These are phyloP conservation scores for Mycosphaerella arachidis DNA, from an alignment of 2,329 filamentous ascomycete species.

Conservation along the genomic window DNA sequence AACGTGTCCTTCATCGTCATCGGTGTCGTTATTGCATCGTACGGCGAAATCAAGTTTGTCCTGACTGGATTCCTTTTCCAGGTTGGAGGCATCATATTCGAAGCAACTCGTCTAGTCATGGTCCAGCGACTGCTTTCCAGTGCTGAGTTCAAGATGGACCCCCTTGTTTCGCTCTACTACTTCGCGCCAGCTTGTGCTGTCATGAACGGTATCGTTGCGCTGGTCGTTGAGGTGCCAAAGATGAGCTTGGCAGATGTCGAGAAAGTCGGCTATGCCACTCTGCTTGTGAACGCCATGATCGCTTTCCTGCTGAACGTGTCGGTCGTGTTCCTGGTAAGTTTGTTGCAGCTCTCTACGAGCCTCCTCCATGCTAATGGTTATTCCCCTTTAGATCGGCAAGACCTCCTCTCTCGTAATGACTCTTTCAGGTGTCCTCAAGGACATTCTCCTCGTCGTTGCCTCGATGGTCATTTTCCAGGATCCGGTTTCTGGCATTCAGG, in stretches of 20 bases:
- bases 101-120: constrained; percentile 78
- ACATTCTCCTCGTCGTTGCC: constrained; percentile 73
- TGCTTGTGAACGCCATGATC: constrained; percentile 70
- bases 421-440: constrained; percentile 82
- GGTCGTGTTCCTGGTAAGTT: constrained; percentile 75
- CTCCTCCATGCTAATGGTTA: not conserved
- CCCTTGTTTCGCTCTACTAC: constrained; percentile 83
- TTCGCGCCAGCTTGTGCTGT: constrained; percentile 78
- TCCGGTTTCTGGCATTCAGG: constrained; percentile 68
- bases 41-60: constrained; percentile 93
- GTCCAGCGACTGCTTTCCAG: constrained; percentile 78
- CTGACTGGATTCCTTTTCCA: constrained; percentile 75
- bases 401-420: constrained; percentile 82
- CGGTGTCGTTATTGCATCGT: constrained; percentile 88
- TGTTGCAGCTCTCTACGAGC: not conserved
- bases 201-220: constrained; percentile 72
- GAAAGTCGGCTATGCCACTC: constrained; percentile 66
- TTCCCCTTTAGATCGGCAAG: constrained; percentile 65
- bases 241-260: constrained; percentile 67
- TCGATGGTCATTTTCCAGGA: constrained; percentile 81
- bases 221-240: constrained; percentile 68
- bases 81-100: constrained; percentile 71
- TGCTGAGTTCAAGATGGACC: constrained; percentile 87
- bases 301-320: constrained; percentile 81
- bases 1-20: constrained; percentile 95